Percentiles rank a stretch among this genome's conserved stretches.
These are phyloP conservation scores for Dendrothele bispora DNA, from an alignment of 768 basidiomycete species.

Conservation along the genomic window DNA sequence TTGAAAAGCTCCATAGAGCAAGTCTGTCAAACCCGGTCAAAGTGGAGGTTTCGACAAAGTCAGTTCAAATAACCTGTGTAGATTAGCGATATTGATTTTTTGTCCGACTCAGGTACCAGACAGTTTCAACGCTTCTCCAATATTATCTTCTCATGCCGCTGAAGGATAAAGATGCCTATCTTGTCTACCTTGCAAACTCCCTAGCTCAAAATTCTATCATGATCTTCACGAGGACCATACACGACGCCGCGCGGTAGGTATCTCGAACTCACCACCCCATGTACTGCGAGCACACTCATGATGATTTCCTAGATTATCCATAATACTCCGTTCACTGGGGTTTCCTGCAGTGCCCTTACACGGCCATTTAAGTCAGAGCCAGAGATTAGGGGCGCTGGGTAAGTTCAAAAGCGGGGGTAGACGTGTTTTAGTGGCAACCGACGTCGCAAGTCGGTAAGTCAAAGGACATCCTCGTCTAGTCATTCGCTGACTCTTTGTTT, in stretches of 20 bases:
- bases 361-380: conserved; percentile 91
- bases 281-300: no score
- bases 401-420: conserved; percentile 97
- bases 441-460: conserved; percentile 87
- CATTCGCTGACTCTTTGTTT: no score
- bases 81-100: not conserved
- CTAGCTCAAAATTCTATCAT: conserved; percentile 93
- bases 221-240: conserved; percentile 93
- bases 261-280: not conserved
- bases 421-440: conserved; percentile 91
- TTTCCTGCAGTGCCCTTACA: conserved; percentile 96
- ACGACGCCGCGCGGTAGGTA: conserved; percentile 79
- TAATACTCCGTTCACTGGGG: conserved; percentile 86
- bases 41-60: conserved; percentile 40
- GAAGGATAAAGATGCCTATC: conserved; percentile 87
- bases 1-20: conserved; percentile 65
- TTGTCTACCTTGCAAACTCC: conserved; percentile 86
- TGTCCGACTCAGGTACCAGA: conserved; percentile 78
- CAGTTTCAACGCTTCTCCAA: conserved; percentile 92
- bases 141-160: conserved; percentile 94
- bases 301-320: conserved; percentile 63
- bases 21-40: conserved; percentile 61
- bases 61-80: conserved; percentile 7
- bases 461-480: no score
- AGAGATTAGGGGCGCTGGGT: conserved; percentile 86